phyloP scores from a whole-genome alignment of 345 rosid species.

The Lepidium africanum region DNA sequence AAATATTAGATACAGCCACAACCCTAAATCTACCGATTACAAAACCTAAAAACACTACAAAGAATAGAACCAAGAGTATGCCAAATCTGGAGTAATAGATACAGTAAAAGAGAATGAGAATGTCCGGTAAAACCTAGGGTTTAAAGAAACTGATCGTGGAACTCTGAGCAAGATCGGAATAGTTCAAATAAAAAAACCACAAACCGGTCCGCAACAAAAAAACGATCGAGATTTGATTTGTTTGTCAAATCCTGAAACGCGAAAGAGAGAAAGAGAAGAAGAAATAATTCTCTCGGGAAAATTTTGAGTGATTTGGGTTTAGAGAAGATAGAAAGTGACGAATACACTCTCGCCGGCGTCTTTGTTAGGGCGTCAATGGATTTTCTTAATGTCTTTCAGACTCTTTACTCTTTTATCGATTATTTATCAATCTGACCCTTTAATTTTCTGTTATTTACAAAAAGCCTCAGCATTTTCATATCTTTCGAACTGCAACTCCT shows the following conservation, averaged over 20 bases:
- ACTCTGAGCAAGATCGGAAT: constrained; percentile 16
- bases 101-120: background rate
- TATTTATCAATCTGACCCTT: background rate
- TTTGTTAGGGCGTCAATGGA: constrained; percentile 29
- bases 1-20: background rate
- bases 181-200: constrained; percentile 15
- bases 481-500: background rate
- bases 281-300: constrained; percentile 12
- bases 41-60: background rate
- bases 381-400: constrained; percentile 7
- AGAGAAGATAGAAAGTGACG: background rate
- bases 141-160: background rate
- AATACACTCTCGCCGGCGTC: constrained; percentile 23
- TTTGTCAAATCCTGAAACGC: background rate
- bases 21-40: constrained; percentile 28
- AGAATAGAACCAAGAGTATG: background rate
- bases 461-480: background rate
- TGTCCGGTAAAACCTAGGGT: constrained; percentile 6
- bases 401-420: background rate
- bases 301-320: background rate
- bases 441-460: background rate
- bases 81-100: background rate
- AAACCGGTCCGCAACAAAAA: constrained; percentile 7
- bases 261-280: background rate
- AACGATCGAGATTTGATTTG: constrained; percentile 5